Evolutionary conservation across 208 protist genomes (phyloP), one percentile per base, ranked within the genome.

Genomic region (Acanthamoeba rhysodes): DNA sequence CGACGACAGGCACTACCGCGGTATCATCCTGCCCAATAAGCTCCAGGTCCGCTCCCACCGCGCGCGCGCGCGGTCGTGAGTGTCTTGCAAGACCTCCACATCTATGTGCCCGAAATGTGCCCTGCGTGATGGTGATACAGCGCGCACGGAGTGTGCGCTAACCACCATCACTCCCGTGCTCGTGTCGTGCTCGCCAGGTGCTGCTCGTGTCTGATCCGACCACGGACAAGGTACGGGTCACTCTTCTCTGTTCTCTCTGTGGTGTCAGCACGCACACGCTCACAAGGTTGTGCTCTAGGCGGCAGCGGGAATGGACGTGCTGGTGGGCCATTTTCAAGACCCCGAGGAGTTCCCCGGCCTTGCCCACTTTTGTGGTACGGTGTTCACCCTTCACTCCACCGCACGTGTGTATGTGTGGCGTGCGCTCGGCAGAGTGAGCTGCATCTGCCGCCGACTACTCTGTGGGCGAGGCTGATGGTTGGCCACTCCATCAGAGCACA

Each of bases 311-410:
- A 74, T 98, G 68, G 92, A 97, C 90, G 97, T 98, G 20, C 32
- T 57, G 37, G 97, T 97, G 32, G 97, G 97, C 9, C 95, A 97
- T 32, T 96, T 97, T 48, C 84, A 66, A 66, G 97, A 98, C 84
- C 98, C 98, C 1, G 94, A 95, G 3, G 95, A 98, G 24, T 32
- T 98, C 24, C 97, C 97, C n/a, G 98, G 98, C 22, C 95, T 98
- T 18, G 97, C 97, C 3, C 97, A 98, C 95, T 98, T 98, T 88
- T 94, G 70, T 85, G 93, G 93, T 95, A 95, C n/a, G 7, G 7
- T 8, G 5, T 59, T 2, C 72, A 0, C 10, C 24, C 85, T 34
- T 9, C 14, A 22, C 41, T 29, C 34, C 5, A 10, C 14, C 18
- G 32, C n/a, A 2, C 41, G 64, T 34, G n/a, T n/a, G n/a, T n/a